Evolutionary conservation across 2,329 filamentous ascomycete genomes (phyloP).

Genomic region (Diplocarpon mali): DNA sequence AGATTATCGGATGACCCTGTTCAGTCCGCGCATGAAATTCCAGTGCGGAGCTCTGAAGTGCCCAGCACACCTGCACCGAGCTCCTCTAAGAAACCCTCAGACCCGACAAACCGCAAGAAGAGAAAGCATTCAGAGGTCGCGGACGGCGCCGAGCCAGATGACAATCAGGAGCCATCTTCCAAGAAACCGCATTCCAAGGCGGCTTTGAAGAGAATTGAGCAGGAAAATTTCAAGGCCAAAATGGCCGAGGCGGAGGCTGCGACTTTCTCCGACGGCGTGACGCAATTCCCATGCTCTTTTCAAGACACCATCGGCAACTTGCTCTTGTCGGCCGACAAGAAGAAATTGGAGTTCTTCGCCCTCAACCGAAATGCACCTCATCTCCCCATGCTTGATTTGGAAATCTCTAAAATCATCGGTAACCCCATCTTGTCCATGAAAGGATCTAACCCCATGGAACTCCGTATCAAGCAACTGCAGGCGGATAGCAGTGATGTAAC

Average conservation of each 20-base stretch:
- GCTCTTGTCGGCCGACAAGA: constrained; percentile 19
- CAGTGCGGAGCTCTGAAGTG: too few relatives aligned
- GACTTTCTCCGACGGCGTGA: constrained; percentile 8
- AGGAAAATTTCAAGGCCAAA: neutral
- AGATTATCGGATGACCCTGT: too few relatives aligned
- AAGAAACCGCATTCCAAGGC: neutral
- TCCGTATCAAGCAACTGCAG: constrained; percentile 16
- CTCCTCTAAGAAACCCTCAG: too few relatives aligned
- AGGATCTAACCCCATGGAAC: constrained; percentile 25
- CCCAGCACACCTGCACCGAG: too few relatives aligned
- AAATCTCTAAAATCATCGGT: constrained; percentile 14
- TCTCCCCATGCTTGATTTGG: constrained; percentile 11
- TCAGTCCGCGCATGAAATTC: too few relatives aligned
- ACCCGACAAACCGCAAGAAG: neutral
- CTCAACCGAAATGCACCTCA: constrained; percentile 8
- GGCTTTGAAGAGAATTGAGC: neutral
- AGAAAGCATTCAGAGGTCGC: neutral
- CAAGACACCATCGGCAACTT: constrained; percentile 20
- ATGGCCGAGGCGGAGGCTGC: constrained; percentile 8
- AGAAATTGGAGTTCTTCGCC: constrained; percentile 16
- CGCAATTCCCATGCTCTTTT: constrained; percentile 17
- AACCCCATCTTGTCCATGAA: constrained; percentile 20
- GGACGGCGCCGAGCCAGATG: neutral
- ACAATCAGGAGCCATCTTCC: neutral
- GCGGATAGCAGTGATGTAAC: constrained; percentile 6